Evolutionary conservation across 192 early-diverging fungal genomes (phyloP), one percentile per base, ranked within the genome.

Genomic region (Entomortierella chlamydospora): DNA sequence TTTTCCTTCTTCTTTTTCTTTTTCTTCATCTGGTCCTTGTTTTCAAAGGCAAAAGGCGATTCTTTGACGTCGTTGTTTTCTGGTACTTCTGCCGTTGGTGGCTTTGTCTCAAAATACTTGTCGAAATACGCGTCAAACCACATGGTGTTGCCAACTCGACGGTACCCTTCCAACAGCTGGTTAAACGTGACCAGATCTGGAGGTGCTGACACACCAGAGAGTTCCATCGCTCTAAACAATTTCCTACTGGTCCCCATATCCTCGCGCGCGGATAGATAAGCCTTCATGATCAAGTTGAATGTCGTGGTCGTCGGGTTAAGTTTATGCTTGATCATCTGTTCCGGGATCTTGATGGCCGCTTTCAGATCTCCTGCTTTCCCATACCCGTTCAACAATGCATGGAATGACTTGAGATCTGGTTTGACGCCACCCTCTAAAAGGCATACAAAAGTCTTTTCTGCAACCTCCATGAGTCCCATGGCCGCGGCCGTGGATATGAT

Each of bases 201-300:
- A 17, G 68, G 53, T 4, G 70, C 60, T 20, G 5, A 18, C 4
- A 37, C 51, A 6, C 34, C 57, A 4, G 76, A 79, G 5, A 8
- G 18, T n/a, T 70, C 55, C 76, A 79, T 79, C 15, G 58, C 55
- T 33, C 37, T 28, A 11, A 79, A 56, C 57, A 79, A 28, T 49
- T 70, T 79, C 4, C 39, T 55, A 60, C 47, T 65, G 20, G 76
- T 79, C 2, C 62, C 22, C 29, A 79, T 25, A 37, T 79, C 68
- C 0, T 37, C 20, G 29, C 64, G n/a, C 25, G 58, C 25, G 2
- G 31, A 28, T 26, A 82, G 58, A 29, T 77, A 72, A 26, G 73
- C 72, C 33, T 74, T 71, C 68, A 82, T 82, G 15, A 77, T 50
- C 53, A 76, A 31, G 45, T 82, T 82, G 39, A 82, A 82, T 22